Percentiles rank a stretch among this genome's conserved stretches.
These are phyloP conservation scores for Diaporthe caulivora DNA, from an alignment of 2,329 filamentous ascomycete genomes.

Conservation along the genomic window DNA sequence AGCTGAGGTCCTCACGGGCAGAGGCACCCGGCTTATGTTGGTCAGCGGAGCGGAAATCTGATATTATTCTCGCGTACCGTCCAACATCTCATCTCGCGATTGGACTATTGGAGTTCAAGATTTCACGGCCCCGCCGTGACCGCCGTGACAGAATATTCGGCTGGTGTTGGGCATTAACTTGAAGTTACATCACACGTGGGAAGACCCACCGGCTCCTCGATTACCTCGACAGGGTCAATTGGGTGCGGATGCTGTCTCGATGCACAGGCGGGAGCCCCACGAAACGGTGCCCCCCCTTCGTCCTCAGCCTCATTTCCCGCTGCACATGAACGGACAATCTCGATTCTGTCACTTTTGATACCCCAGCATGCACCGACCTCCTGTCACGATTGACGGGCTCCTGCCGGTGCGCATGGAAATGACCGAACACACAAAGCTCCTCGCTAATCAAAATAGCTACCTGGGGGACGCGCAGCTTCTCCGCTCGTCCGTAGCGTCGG, in stretches of 20 bases:
- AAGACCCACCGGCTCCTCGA: constrained; percentile 15
- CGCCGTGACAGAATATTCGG: constrained; percentile 14
- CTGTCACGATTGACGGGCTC: constrained; percentile 19
- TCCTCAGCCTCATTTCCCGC: constrained; percentile 37
- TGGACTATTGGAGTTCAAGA: not conserved
- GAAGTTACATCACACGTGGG: constrained; percentile 20
- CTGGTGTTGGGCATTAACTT: constrained; percentile 13
- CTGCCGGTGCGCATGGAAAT: constrained; percentile 36
- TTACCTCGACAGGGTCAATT: not conserved
- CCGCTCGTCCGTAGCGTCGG: constrained; percentile 17
- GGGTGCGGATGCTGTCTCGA: not conserved
- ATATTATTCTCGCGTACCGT: not conserved
- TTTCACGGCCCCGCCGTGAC: constrained; percentile 9
- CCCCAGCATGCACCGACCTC: not conserved
- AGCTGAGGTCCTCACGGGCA: not conserved
- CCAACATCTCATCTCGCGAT: constrained; percentile 14
- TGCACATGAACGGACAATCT: not conserved
- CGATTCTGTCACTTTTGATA: constrained; percentile 10
- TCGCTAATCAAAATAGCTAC: constrained; percentile 36
- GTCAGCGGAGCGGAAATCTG: not conserved
- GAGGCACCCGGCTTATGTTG: not conserved
- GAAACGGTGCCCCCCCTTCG: constrained; percentile 32
- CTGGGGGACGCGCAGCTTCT: constrained; percentile 7
- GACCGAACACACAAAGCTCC: constrained; percentile 28
- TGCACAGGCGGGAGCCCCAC: not conserved